Percentiles rank a stretch among this genome's conserved stretches.
Evolutionary conservation across 1,284 basidiomycete genomes (phyloP).

Genomic region (Moniliella sp.): DNA sequence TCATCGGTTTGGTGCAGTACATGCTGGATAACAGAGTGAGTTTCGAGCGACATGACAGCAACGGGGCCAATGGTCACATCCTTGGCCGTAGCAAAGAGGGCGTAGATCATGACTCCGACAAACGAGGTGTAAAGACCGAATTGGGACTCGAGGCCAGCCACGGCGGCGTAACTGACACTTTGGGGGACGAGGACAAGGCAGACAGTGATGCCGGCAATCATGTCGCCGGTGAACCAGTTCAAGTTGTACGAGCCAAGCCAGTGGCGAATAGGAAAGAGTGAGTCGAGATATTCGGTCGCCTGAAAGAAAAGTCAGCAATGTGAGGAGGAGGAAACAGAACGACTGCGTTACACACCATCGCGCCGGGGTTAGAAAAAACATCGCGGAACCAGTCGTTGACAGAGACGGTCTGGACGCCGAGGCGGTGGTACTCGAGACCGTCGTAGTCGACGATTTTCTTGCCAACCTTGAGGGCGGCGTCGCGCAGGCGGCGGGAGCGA

Average conservation of each 20-base stretch:
- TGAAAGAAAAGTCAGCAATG: too few relatives aligned
- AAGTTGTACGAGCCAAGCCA: constrained; percentile 35
- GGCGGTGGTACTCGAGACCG: constrained; percentile 21
- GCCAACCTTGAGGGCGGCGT: neutral
- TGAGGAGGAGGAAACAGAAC: too few relatives aligned
- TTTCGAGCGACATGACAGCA: constrained; percentile 84
- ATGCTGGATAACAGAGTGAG: constrained; percentile 41
- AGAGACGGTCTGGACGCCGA: constrained; percentile 27
- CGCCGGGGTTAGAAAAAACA: constrained; percentile 11
- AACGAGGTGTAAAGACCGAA: constrained; percentile 92
- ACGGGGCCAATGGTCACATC: constrained; percentile 33
- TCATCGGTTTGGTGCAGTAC: constrained; percentile 4
- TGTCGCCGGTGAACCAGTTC: constrained; percentile 31
- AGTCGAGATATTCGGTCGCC: constrained; percentile 16
- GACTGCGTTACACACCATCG: too few relatives aligned
- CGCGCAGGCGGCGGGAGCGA: too few relatives aligned
- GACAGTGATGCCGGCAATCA: constrained; percentile 35
- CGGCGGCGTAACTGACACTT: constrained; percentile 43
- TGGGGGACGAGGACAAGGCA: constrained; percentile 32
- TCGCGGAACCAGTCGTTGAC: constrained; percentile 17
- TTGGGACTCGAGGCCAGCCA: constrained; percentile 62
- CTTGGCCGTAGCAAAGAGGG: constrained; percentile 32
- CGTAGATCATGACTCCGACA: constrained; percentile 58
- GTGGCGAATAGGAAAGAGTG: constrained; percentile 30
- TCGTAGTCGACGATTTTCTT: constrained; percentile 18